A percentile compares a stretch with the other conserved stretches of the same genome.
These are phyloP conservation scores for Xylaria sp. DNA, from an alignment of 2,329 filamentous ascomycete genomes.

Conservation along the genomic window DNA sequence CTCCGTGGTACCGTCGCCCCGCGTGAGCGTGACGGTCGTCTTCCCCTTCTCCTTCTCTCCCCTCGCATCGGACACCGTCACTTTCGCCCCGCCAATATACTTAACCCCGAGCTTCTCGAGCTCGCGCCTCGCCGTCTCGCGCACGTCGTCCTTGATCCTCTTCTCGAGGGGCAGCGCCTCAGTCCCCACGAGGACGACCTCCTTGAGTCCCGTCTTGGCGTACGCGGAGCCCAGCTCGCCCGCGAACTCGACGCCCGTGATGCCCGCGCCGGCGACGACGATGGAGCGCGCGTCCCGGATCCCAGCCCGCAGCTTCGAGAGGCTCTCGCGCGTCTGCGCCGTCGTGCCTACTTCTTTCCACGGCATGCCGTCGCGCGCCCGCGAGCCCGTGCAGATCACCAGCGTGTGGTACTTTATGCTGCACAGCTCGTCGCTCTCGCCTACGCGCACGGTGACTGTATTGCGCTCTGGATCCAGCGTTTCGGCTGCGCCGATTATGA, in stretches of 20 bases:
- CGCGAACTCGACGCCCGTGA: constrained; percentile 62
- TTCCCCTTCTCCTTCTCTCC: not conserved
- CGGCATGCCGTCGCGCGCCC: constrained; percentile 57
- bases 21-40: constrained; percentile 38
- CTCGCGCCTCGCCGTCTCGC: constrained; percentile 53
- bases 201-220: constrained; percentile 54
- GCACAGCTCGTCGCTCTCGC: constrained; percentile 45
- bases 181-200: constrained; percentile 58
- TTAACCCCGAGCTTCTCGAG: constrained; percentile 59
- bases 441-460: constrained; percentile 55
- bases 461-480: constrained; percentile 56
- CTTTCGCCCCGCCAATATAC: constrained; percentile 54
- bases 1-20: constrained; percentile 50
- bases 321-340: constrained; percentile 54
- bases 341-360: constrained; percentile 56
- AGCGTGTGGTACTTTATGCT: constrained; percentile 62
- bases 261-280: constrained; percentile 63
- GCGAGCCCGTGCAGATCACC: constrained; percentile 66
- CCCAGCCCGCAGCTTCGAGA: constrained; percentile 52
- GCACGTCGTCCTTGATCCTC: constrained; percentile 51
- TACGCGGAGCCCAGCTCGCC: constrained; percentile 64
- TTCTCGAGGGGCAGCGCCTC: constrained; percentile 54
- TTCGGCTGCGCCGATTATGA: constrained; percentile 61
- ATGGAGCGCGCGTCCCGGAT: constrained; percentile 59
- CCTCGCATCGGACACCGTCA: constrained; percentile 38